These are phyloP conservation scores for Schizosaccharomyces lindneri DNA, from an alignment of 805 yeast genomes.

Conservation along the genomic window DNA sequence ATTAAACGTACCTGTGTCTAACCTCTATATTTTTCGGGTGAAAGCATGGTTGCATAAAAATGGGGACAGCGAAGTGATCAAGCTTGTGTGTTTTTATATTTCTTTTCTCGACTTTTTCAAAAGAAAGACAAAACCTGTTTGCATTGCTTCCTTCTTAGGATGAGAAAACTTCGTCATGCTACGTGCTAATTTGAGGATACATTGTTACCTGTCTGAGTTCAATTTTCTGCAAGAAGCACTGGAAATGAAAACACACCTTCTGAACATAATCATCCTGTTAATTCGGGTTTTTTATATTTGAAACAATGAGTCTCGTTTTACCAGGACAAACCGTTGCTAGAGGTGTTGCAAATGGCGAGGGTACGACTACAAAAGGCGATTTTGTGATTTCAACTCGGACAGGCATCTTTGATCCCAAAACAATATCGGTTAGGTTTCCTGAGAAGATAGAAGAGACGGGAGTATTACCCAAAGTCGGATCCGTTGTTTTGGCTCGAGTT, in stretches of 20 bases:
- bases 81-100: too few species aligned
- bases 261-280: not conserved
- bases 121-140: too few species aligned
- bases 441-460: not conserved
- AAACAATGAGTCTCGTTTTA: not conserved
- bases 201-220: not conserved
- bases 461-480: constrained; percentile 54
- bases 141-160: too few species aligned
- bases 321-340: not conserved
- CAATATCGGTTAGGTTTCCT: not conserved
- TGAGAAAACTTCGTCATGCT: too few species aligned
- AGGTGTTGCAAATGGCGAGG: not conserved
- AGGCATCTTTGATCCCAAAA: not conserved
- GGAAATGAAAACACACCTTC: not conserved
- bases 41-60: too few species aligned
- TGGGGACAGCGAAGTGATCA: too few species aligned
- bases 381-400: not conserved
- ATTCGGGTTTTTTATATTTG: not conserved
- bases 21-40: too few species aligned
- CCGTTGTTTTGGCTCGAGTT: constrained; percentile 53
- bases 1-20: too few species aligned
- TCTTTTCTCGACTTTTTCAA: too few species aligned
- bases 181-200: too few species aligned
- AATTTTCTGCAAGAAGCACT: not conserved
- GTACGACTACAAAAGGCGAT: not conserved